These are phyloP conservation scores for Penicillium waksmanii DNA, from an alignment of 495 filamentous ascomycete species.

Conservation along the genomic window DNA sequence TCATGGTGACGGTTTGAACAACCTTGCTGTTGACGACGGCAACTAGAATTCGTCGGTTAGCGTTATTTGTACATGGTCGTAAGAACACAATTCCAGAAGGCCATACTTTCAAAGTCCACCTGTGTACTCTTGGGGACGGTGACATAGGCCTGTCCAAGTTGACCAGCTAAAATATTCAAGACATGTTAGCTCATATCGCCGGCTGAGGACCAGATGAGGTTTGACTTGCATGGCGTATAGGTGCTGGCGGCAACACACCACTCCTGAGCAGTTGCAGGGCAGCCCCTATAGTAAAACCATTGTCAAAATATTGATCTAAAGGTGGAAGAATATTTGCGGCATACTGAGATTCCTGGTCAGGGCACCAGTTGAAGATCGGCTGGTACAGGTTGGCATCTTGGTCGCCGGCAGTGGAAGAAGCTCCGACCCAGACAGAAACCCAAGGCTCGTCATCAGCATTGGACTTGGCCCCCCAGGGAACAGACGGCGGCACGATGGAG, in stretches of 20 bases:
- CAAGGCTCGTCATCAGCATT: conserved; percentile 19
- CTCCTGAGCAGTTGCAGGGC: conserved; percentile 18
- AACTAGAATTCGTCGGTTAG: conserved; percentile 15
- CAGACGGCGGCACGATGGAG: conserved; percentile 22
- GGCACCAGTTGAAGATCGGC: conserved; percentile 28
- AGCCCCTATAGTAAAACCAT: conserved; percentile 10
- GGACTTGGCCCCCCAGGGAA: conserved; percentile 8
- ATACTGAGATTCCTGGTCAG: conserved; percentile 25
- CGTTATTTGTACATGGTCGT: background rate
- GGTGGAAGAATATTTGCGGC: background rate
- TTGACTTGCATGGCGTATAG: conserved; percentile 20
- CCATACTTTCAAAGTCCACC: conserved; percentile 25
- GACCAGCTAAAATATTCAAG: conserved; percentile 13
- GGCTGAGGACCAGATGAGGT: background rate
- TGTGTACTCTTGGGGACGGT: conserved; percentile 21
- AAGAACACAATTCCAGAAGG: background rate
- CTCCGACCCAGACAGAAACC: conserved; percentile 26
- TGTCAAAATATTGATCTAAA: background rate
- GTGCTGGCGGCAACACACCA: conserved; percentile 27
- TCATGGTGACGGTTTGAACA: conserved; percentile 22
- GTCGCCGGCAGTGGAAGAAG: conserved; percentile 13
- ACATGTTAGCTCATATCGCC: background rate
- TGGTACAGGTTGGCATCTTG: conserved; percentile 20
- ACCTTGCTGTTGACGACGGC: conserved; percentile 21
- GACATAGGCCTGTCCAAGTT: conserved; percentile 24